phyloP scores from a whole-genome alignment of 2,329 filamentous ascomycete species.

The Aureobasidium sp. region DNA sequence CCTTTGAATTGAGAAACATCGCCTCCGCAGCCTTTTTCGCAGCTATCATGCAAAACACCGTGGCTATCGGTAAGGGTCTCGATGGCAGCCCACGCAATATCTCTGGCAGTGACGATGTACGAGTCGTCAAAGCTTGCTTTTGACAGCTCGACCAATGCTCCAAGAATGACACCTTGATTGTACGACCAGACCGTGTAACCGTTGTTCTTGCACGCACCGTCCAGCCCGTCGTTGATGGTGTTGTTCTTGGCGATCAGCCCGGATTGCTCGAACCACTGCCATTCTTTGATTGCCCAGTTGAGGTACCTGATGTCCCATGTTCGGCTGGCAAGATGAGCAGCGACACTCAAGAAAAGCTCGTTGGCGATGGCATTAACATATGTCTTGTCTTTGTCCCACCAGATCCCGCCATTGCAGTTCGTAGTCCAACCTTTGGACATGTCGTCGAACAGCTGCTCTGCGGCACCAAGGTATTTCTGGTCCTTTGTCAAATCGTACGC shows the following conservation, averaged over 20 bases:
- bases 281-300: conserved; percentile 40
- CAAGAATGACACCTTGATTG: conserved; percentile 56
- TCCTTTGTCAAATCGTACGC: conserved; percentile 45
- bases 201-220: conserved; percentile 38
- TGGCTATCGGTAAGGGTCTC: conserved; percentile 28
- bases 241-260: conserved; percentile 43
- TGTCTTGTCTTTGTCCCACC: conserved; percentile 37
- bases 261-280: conserved; percentile 44
- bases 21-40: conserved; percentile 31
- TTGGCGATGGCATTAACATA: conserved; percentile 48
- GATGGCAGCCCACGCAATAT: conserved; percentile 34
- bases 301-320: conserved; percentile 31
- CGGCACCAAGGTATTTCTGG: conserved; percentile 38
- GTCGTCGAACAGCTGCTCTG: conserved; percentile 41
- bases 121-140: conserved; percentile 29
- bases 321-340: conserved; percentile 48
- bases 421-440: conserved; percentile 37
- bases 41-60: conserved; percentile 34
- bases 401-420: conserved; percentile 40
- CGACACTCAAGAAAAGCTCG: conserved; percentile 47
- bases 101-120: conserved; percentile 28
- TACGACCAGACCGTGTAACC: conserved; percentile 43
- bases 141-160: conserved; percentile 48
- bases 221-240: conserved; percentile 48
- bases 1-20: conserved; percentile 59